Base-by-base conservation (phyloP, 768 basidiomycete genomes). In the Auricularia auricula-judae region DNA sequence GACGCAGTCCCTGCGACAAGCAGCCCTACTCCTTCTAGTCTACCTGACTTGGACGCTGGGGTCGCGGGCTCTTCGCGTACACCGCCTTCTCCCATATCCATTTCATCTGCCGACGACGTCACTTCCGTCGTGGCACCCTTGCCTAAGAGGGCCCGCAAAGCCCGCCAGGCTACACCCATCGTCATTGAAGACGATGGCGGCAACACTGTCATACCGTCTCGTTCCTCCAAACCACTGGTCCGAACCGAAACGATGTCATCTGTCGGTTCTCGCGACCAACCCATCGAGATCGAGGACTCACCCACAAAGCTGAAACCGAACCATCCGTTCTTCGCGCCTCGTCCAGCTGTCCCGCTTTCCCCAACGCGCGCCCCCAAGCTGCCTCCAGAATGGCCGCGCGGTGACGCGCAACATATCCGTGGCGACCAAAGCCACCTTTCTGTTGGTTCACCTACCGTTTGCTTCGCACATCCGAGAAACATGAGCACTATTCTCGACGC, bases 371-470 rank as follows among this genome's bases (percentile, higher is more conserved):
- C 11, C 44, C 36, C 12, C 43, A 58, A 65, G 60, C 56, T 51
- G 56, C 42, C 66, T 18, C 77, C 75, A 0, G 82, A 83, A 23
- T 82, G 80, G 69, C 88, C 88, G 36, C 74, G 76, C 67, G 68
- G 68, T 58, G 73, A 76, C 29, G 76, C 75, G 16, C 86, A 87
- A 70, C 88, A 89, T 74, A 79, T 86, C 67, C 83, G 80, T 67
- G 86, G 86, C 42, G 72, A 76, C 18, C 86, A 87, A 70, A 79
- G 73, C 51, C 65, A 65, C n/a, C 79, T 78, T 68, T 53, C 68
- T 33, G 63, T 64, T 39, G 39, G 34, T 65, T 51, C 39, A 29
- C 54, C 44, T 29, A 35, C 29, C 60, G 54, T 56, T n/a, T 11
- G 36, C 65, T 21, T 43, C 29, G 65, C 33, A 33, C 8, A 29